Conservation (phyloP, 2,329 filamentous ascomycete genomes). For the Neocucurbitaria cava region DNA sequence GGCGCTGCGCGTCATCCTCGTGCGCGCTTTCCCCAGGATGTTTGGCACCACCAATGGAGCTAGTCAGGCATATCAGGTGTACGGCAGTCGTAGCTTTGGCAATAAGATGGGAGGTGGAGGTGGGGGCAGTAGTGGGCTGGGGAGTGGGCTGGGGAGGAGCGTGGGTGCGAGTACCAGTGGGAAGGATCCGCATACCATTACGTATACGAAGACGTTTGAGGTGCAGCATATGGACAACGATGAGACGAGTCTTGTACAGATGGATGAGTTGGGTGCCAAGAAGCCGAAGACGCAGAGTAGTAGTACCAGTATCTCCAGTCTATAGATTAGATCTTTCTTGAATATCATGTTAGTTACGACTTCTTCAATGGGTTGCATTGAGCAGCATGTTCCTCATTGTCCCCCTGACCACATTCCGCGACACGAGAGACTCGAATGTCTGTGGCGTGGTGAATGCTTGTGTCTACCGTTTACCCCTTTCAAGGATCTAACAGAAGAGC, state of each 20-base stretch:
- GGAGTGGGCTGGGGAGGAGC: slow-evolving; percentile 5
- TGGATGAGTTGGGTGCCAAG: slow-evolving; percentile 6
- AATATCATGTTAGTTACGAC: background rate
- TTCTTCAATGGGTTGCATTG: too few relatives aligned
- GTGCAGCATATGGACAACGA: slow-evolving; percentile 17
- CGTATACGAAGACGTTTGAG: slow-evolving; percentile 22
- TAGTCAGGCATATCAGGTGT: slow-evolving; percentile 18
- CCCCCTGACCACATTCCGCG: too few relatives aligned
- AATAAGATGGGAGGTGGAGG: slow-evolving; percentile 31
- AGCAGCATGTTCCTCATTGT: too few relatives aligned
- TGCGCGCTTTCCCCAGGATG: slow-evolving; percentile 46
- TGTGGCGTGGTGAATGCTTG: too few relatives aligned
- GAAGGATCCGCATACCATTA: slow-evolving; percentile 11
- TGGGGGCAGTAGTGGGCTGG: slow-evolving; percentile 15
- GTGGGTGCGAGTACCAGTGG: slow-evolving; percentile 2
- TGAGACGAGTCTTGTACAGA: slow-evolving; percentile 14
- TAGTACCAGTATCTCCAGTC: slow-evolving; percentile 17
- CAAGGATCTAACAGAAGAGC: too few relatives aligned
- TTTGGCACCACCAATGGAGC: slow-evolving; percentile 42
- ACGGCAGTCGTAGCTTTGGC: slow-evolving; percentile 24
- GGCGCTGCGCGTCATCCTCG: slow-evolving; percentile 48
- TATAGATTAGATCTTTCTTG: slow-evolving; percentile 10
- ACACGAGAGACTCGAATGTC: too few relatives aligned
- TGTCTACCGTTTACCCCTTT: too few relatives aligned
- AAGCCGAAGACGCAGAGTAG: slow-evolving; percentile 5